Evolutionary conservation across 306 rosid species (phyloP).

Genomic region (Cicer chorassanicum): DNA sequence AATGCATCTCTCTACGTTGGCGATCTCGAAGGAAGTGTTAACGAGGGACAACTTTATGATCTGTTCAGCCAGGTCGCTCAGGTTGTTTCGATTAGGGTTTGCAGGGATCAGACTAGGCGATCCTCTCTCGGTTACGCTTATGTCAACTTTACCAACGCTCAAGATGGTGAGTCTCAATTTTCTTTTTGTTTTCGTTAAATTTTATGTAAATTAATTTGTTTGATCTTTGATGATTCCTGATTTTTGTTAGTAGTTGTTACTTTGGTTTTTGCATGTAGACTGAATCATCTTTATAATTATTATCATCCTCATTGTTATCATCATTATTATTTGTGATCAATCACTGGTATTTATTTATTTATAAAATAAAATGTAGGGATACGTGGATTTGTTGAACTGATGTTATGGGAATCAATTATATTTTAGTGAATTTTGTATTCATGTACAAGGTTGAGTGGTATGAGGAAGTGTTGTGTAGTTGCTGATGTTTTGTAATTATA

Average conservation of each 20-base stretch:
- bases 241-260: background rate
- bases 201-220: background rate
- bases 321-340: background rate
- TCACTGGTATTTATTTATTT: background rate
- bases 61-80: constrained; percentile 63
- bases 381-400: background rate
- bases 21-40: constrained; percentile 71
- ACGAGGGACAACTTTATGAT: constrained; percentile 71
- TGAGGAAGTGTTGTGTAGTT: background rate
- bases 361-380: background rate
- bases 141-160: constrained; percentile 64
- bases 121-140: constrained; percentile 88
- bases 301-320: background rate
- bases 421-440: constrained; percentile 2
- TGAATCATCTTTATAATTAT: background rate
- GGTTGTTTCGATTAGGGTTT: constrained; percentile 73
- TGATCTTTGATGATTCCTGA: background rate
- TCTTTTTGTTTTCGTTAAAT: background rate
- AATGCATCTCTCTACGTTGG: constrained; percentile 79
- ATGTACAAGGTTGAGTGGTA: background rate
- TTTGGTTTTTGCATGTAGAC: background rate
- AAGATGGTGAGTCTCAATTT: constrained; percentile 61
- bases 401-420: background rate
- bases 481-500: background rate
- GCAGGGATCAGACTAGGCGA: constrained; percentile 71